Evolutionary conservation across 2,329 filamentous ascomycete genomes (phyloP).

Genomic region (Penicillium brevicompactum): DNA sequence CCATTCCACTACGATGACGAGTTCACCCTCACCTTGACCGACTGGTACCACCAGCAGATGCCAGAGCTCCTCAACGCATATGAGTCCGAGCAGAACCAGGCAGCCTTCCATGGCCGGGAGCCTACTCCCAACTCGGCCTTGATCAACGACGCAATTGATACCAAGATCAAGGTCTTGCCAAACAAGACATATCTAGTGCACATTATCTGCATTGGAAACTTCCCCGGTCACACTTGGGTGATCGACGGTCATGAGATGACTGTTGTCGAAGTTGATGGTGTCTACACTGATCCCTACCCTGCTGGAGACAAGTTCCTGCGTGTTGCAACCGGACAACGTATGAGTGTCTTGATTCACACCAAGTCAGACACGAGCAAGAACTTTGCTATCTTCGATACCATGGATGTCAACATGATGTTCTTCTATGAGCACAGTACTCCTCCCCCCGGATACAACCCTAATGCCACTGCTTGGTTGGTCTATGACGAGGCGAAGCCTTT

Average conservation of each 20-base stretch:
- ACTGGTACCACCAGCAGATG: slow-evolving; percentile 70
- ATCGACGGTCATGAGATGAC: slow-evolving; percentile 47
- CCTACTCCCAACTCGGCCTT: slow-evolving; percentile 69
- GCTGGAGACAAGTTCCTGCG: slow-evolving; percentile 65
- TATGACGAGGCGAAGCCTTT: slow-evolving; percentile 54
- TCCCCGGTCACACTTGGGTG: slow-evolving; percentile 55
- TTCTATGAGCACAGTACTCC: slow-evolving; percentile 43
- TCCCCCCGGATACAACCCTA: slow-evolving; percentile 65
- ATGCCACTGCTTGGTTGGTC: slow-evolving; percentile 52
- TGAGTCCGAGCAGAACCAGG: slow-evolving; percentile 40
- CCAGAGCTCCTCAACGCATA: slow-evolving; percentile 51
- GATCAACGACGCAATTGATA: slow-evolving; percentile 69
- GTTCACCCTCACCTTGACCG: slow-evolving; percentile 65
- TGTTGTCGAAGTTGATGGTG: slow-evolving; percentile 41
- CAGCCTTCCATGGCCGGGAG: slow-evolving; percentile 57
- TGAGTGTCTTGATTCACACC: slow-evolving; percentile 58
- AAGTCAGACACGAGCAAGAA: slow-evolving; percentile 64
- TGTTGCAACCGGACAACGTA: slow-evolving; percentile 67
- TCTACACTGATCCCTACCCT: slow-evolving; percentile 32
- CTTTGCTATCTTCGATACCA: slow-evolving; percentile 68
- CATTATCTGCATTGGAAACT: slow-evolving; percentile 73
- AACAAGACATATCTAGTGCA: slow-evolving; percentile 73
- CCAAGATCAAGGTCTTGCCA: slow-evolving; percentile 62
- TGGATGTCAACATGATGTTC: slow-evolving; percentile 62
- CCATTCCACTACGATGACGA: slow-evolving; percentile 68